Evolutionary conservation across 1,284 basidiomycete species (phyloP).

Genomic region (Melampsora americana): DNA sequence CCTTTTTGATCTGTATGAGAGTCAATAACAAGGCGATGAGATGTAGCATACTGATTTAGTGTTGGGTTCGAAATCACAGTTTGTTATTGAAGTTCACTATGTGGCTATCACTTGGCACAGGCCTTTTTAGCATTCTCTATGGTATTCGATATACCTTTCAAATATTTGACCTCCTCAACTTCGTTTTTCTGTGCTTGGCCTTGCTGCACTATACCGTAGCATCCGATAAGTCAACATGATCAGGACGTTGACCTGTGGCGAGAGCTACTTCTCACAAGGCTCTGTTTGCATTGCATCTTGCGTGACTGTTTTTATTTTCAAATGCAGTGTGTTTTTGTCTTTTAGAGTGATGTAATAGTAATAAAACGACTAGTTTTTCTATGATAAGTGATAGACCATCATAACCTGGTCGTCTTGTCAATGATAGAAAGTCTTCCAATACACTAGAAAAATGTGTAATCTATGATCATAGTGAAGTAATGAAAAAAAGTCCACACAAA

Average conservation of each 20-base stretch:
- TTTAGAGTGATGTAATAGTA: neutral
- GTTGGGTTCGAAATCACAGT: no score
- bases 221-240: neutral
- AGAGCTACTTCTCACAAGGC: neutral
- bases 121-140: constrained; percentile 7
- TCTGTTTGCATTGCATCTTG: neutral
- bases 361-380: neutral
- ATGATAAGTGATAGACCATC: neutral
- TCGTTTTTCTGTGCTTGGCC: constrained; percentile 1
- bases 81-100: neutral
- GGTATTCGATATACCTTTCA: constrained; percentile 13
- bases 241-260: neutral
- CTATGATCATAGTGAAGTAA: constrained; percentile 3
- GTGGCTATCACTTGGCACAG: constrained; percentile 19
- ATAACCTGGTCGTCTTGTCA: neutral
- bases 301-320: neutral
- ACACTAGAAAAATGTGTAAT: neutral
- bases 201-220: neutral
- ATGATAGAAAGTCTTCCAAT: neutral
- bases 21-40: neutral
- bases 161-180: constrained; percentile 3
- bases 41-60: neutral
- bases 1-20: neutral
- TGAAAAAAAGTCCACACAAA: constrained; percentile 45
- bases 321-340: neutral